Evolutionary conservation across 805 yeast genomes (phyloP).

Genomic region (Candida corydali): DNA sequence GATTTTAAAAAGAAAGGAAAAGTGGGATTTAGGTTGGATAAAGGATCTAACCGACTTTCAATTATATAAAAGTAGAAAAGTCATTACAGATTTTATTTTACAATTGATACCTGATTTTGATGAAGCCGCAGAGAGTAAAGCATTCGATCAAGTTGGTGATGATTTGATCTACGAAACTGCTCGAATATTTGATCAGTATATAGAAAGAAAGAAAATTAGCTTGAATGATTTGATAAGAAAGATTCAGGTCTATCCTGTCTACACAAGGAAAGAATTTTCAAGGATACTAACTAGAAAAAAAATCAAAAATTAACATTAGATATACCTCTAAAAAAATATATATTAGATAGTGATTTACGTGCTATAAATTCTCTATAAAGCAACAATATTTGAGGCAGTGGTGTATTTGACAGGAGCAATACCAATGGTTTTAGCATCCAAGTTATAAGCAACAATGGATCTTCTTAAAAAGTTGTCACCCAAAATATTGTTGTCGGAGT

Average conservation of each 20-base stretch:
- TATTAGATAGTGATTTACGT: background rate
- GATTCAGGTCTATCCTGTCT: conserved; percentile 84
- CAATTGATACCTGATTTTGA: conserved; percentile 4
- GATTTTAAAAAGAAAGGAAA: conserved; percentile 34
- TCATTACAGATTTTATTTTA: conserved; percentile 40
- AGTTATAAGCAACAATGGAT: conserved; percentile 57
- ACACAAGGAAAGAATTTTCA: conserved; percentile 86
- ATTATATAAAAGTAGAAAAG: conserved; percentile 37
- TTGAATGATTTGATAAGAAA: conserved; percentile 74
- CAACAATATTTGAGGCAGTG: conserved; percentile 4
- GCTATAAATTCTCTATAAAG: conserved; percentile 5
- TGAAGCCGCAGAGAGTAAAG: background rate
- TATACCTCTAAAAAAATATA: no score
- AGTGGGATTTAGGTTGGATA: conserved; percentile 42
- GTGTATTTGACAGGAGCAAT: conserved; percentile 46
- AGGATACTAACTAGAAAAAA: conserved; percentile 7
- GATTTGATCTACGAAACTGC: conserved; percentile 44
- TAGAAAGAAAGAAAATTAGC: conserved; percentile 7
- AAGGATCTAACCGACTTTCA: conserved; percentile 72
- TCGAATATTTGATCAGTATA: conserved; percentile 6
- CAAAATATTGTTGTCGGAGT: conserved; percentile 27
- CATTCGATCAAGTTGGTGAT: conserved; percentile 49
- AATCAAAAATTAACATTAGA: background rate
- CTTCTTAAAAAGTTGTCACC: conserved; percentile 61
- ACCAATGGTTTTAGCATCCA: conserved; percentile 48